phyloP scores from a whole-genome alignment of 2,329 filamentous ascomycete genomes.

The Zarea fungicola region DNA sequence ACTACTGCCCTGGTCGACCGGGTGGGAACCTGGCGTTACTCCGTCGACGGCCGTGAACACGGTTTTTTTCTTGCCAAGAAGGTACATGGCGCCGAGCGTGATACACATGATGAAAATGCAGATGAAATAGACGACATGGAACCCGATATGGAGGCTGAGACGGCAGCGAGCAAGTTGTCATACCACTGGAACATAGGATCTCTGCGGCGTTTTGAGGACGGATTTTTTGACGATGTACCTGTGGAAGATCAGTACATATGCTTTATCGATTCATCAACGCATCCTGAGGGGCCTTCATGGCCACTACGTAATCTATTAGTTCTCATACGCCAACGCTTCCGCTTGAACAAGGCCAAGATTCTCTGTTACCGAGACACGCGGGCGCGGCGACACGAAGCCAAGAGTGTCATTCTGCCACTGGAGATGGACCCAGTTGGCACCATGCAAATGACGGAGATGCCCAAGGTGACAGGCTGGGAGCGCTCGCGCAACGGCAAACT shows the following conservation, averaged over 20 bases:
- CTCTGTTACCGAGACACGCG: slow-evolving; percentile 87
- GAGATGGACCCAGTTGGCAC: slow-evolving; percentile 46
- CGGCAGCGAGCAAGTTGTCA: slow-evolving; percentile 43
- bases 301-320: slow-evolving; percentile 85
- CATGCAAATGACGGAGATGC: slow-evolving; percentile 53
- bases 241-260: slow-evolving; percentile 75
- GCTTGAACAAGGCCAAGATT: slow-evolving; percentile 70
- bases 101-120: slow-evolving; percentile 14
- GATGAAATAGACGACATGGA: slow-evolving; percentile 24
- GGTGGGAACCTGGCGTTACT: slow-evolving; percentile 83
- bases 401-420: slow-evolving; percentile 72
- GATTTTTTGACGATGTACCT: slow-evolving; percentile 73
- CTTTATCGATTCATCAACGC: slow-evolving; percentile 91
- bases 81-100: slow-evolving; percentile 36
- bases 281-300: slow-evolving; percentile 83
- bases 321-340: slow-evolving; percentile 76
- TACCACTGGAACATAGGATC: slow-evolving; percentile 75
- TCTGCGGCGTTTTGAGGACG: slow-evolving; percentile 72
- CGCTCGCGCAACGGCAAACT: slow-evolving; percentile 75
- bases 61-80: slow-evolving; percentile 96
- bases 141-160: slow-evolving; percentile 44
- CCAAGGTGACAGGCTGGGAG: slow-evolving; percentile 95
- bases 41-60: slow-evolving; percentile 75
- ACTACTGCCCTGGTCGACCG: slow-evolving; percentile 74
- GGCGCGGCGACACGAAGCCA: slow-evolving; percentile 68